Conservation (phyloP, 2,329 filamentous ascomycete genomes). For the Scolecobasidium constrictum region DNA sequence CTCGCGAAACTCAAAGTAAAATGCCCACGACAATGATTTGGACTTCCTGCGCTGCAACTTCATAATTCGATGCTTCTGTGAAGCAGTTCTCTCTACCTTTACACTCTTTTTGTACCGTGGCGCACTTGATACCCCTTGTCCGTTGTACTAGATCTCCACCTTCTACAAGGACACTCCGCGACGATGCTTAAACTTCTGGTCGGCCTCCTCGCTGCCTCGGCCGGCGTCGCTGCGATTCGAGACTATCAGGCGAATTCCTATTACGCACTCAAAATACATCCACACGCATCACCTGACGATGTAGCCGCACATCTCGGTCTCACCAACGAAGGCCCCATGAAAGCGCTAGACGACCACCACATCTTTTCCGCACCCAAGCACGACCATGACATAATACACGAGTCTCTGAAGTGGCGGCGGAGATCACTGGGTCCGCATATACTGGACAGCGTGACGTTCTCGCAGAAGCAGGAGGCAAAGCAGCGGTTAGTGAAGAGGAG, state of each 20-base stretch:
- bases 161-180: neutral
- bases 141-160: neutral
- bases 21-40: no score
- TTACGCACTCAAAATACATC: constrained; percentile 78
- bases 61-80: no score
- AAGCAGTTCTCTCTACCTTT: no score
- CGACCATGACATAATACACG: constrained; percentile 43
- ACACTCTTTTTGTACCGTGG: no score
- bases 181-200: neutral
- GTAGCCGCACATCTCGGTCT: constrained; percentile 66
- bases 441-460: constrained; percentile 64
- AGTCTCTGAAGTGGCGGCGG: constrained; percentile 42
- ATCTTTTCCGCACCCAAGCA: constrained; percentile 63
- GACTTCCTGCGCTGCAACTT: no score
- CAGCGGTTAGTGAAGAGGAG: constrained; percentile 50
- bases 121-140: no score
- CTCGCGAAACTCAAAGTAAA: no score
- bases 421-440: constrained; percentile 33
- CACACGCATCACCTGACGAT: constrained; percentile 51
- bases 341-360: constrained; percentile 69
- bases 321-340: constrained; percentile 69
- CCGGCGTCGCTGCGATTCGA: constrained; percentile 32
- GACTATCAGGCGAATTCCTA: constrained; percentile 79
- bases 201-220: neutral
- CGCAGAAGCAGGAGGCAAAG: constrained; percentile 64